A percentile compares a stretch with the other conserved stretches of the same genome.
These are phyloP conservation scores for Withania somnifera DNA, from an alignment of 305 asterid genomes.

Conservation along the genomic window DNA sequence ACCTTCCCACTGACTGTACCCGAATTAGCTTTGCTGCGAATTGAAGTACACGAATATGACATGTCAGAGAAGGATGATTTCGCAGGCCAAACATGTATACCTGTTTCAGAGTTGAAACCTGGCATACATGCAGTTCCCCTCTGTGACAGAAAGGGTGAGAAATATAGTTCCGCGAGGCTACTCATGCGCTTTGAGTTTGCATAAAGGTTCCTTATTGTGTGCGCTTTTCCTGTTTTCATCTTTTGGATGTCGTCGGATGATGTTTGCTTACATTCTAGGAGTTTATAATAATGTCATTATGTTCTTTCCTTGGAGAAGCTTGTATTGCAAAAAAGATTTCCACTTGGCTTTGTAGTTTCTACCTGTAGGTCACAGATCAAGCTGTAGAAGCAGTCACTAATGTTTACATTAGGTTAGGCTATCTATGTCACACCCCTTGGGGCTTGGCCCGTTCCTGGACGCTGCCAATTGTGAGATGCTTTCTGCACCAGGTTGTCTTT, in stretches of 20 bases:
- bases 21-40: slow-evolving; percentile 61
- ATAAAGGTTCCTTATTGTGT: neutral
- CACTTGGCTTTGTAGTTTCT: neutral
- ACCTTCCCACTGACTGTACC: slow-evolving; percentile 68
- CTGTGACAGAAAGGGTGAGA: slow-evolving; percentile 45
- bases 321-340: neutral
- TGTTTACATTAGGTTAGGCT: too few relatives aligned
- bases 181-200: slow-evolving; percentile 57
- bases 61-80: slow-evolving; percentile 75
- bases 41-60: slow-evolving; percentile 72
- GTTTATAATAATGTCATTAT: neutral
- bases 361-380: neutral
- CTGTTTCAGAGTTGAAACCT: slow-evolving; percentile 54
- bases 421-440: too few relatives aligned
- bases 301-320: neutral
- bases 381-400: too few relatives aligned
- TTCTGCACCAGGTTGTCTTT: too few relatives aligned
- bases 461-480: too few relatives aligned
- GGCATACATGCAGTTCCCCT: slow-evolving; percentile 69
- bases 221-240: neutral
- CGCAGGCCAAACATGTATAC: slow-evolving; percentile 73
- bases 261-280: neutral
- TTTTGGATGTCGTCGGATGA: neutral
- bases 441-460: too few relatives aligned
- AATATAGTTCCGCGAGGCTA: slow-evolving; percentile 40